Conservation (phyloP, 768 basidiomycete genomes). For the Phlebiopsis gigantea region DNA sequence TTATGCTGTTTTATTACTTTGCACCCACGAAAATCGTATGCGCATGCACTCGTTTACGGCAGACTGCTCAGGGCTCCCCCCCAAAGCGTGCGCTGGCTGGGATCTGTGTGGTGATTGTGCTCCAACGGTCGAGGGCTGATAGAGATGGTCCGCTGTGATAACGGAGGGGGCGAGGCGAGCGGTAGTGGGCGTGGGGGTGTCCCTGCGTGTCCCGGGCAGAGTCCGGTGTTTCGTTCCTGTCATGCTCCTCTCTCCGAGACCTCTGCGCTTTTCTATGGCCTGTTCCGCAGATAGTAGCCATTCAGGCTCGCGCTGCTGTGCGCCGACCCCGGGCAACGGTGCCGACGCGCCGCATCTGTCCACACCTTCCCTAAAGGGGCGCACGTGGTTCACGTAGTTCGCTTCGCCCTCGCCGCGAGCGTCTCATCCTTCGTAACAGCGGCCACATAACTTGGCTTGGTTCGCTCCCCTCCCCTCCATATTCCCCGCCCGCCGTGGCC, state of each 20-base stretch:
- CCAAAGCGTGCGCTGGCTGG: constrained; percentile 1
- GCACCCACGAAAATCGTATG: constrained; percentile 31
- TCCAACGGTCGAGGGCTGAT: not conserved
- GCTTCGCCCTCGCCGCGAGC: constrained; percentile 4
- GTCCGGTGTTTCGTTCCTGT: not conserved
- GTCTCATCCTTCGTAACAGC: constrained; percentile 24
- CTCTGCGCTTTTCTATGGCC: not conserved
- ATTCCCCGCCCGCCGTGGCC: constrained; percentile 14
- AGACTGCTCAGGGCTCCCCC: not conserved
- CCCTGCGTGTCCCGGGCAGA: not conserved
- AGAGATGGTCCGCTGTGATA: constrained; percentile 12
- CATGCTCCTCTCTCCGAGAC: not conserved
- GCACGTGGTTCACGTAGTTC: constrained; percentile 20
- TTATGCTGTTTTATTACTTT: constrained; percentile 26
- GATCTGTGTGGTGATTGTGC: not conserved
- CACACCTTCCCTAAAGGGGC: constrained; percentile 13
- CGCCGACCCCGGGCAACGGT: constrained; percentile 4
- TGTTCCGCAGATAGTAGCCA: constrained; percentile 4
- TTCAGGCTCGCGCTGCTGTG: not conserved
- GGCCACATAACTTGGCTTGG: constrained; percentile 26
- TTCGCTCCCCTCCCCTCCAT: constrained; percentile 26
- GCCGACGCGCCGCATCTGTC: constrained; percentile 13
- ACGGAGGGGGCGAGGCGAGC: not conserved
- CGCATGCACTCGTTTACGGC: constrained; percentile 27
- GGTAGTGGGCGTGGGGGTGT: not conserved